A percentile compares a stretch with the other conserved stretches of the same genome.
Evolutionary conservation across 768 basidiomycete genomes (phyloP).

Genomic region (Postia placenta): DNA sequence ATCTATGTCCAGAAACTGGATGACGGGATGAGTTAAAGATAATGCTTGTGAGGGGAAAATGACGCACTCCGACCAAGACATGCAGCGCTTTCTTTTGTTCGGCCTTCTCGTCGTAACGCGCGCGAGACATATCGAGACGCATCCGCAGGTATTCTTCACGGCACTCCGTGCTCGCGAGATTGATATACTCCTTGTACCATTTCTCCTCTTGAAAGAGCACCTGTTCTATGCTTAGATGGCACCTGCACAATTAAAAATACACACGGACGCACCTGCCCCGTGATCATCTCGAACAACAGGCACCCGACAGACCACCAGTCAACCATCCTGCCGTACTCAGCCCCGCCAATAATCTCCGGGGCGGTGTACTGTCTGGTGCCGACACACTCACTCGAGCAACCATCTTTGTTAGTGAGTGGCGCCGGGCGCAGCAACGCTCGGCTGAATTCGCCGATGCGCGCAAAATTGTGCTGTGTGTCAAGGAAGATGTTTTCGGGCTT

Average conservation of each 20-base stretch:
- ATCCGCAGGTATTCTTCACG: no score
- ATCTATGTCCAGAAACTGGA: constrained; percentile 10
- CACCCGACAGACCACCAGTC: constrained; percentile 25
- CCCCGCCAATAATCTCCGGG: constrained; percentile 14
- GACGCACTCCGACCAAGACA: no score
- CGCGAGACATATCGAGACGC: background rate
- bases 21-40: background rate
- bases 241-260: background rate
- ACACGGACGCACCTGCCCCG: constrained; percentile 22
- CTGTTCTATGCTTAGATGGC: constrained; percentile 2
- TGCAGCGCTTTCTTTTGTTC: no score
- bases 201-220: constrained; percentile 10
- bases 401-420: constrained; percentile 12
- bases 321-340: constrained; percentile 22
- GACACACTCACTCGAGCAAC: constrained; percentile 11
- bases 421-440: constrained; percentile 14
- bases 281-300: constrained; percentile 20
- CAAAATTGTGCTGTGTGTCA: constrained; percentile 11
- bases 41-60: no score
- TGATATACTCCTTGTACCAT: constrained; percentile 7
- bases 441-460: constrained; percentile 23
- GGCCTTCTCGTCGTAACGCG: no score
- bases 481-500: constrained; percentile 55
- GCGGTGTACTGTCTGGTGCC: constrained; percentile 23
- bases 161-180: no score